Base-by-base conservation (phyloP, 2,329 filamentous ascomycete species). In the Endocalyx cinctus region DNA sequence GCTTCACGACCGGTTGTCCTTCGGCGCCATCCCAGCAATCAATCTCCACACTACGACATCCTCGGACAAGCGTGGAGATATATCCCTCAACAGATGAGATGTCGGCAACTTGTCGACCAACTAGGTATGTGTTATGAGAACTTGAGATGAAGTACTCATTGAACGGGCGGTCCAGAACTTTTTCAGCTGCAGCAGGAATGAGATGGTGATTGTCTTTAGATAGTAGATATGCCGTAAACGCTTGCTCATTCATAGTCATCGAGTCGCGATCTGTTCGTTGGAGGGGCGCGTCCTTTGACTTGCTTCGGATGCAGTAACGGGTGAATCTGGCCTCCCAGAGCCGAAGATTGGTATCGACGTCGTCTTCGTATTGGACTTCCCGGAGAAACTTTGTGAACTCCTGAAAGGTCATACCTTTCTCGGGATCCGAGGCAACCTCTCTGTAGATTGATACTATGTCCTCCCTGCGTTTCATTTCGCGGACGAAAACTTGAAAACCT, bases 121-220 rank as follows among this genome's bases (percentile, higher is more conserved):
- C 71, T 1, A 98, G 79, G 53, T 98, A 98, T 0, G 92, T 98
- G 62, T 98, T 98, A 70, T 98, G 92, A 2, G 92, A 97, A 66
- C 89, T 96, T 2, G 90, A 97, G 46, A 98, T 92, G 67, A 88
- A 96, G 61, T 98, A 98, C 56, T 97, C 90, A 56, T 94, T 95
- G 57, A 97, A 68, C 0, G 92, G 92, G 16, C 85, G 79, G 53
- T 94, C 80, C 34, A 96, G 77, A 5, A 67, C 67, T 35, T 79
- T 77, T 17, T 77, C 64, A 10, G 74, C 61, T n/a, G 77, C 73
- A 40, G 74, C 70, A 26, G 74, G 72, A 17, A 73, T 63, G 26
- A 87, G 72, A 3, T 84, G 71, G 3, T 77, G 70, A 52, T 94
- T 94, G 47, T 79, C 73, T 27, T 76, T 74, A 0, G 87, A 94